Base-by-base conservation (phyloP, 2,329 filamentous ascomycete genomes). In the Coniella vitis region DNA sequence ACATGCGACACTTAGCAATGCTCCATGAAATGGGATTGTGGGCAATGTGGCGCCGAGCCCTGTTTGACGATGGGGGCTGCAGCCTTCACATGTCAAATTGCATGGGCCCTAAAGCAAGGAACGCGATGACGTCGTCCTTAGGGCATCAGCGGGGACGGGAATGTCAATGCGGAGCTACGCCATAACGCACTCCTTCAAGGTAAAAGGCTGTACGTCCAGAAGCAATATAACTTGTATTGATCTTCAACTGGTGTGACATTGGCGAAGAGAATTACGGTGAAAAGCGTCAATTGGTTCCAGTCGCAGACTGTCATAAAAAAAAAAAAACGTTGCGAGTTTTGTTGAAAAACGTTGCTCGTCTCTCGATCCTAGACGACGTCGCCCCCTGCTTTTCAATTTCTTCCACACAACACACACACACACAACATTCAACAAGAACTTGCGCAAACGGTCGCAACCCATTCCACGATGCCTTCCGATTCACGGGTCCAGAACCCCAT, bases 401-500 rank as follows among this genome's bases (percentile, higher is more conserved):
- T 29, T 29, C 5, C 25, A 29, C 25, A n/a, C n/a, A n/a, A n/a
- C n/a, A n/a, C n/a, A n/a, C n/a, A n/a, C n/a, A n/a, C 25, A 29
- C 5, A 29, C 25, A 29, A 29, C 25, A 5, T 29, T 29, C 25
- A 29, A 29, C 25, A 29, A 29, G 10, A 10, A 29, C 25, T 22
- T 9, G 7, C 7, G 16, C 19, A 17, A n/a, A 45, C 34, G n/a
- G 22, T 7, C 5, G 25, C 25, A 29, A 5, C 25, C 25, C 5
- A 29, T 29, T 44, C 41, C 37, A 57, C 48, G 20, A 71, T 71
- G 69, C 38, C 58, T 20, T 63, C 63, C 7, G 48, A 58, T 21
- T 58, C 61, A 10, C 46, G 58, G 7, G 42, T 69, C 1, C 57
- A 67, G 52, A 72, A 72, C 56, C 67, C 69, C 17, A 43, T 75